phyloP scores from a whole-genome alignment of 495 filamentous ascomycete species.

The Letharia lupina region DNA sequence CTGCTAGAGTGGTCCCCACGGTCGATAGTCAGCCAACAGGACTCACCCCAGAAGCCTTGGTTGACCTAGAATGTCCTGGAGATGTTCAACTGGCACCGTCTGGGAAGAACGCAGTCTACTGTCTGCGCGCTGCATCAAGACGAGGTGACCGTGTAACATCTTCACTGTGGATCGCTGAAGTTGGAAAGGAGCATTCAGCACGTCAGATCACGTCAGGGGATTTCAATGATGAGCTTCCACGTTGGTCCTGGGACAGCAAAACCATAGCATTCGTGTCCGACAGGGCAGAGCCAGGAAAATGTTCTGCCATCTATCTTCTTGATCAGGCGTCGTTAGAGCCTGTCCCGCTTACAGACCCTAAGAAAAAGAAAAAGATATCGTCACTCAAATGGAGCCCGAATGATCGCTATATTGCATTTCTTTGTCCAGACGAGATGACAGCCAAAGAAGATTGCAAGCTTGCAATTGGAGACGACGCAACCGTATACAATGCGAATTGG shows the following conservation, averaged over 20 bases:
- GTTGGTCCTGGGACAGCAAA: conserved; percentile 16
- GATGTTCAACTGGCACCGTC: conserved; percentile 22
- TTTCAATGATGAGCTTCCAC: conserved; percentile 20
- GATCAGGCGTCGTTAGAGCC: conserved; percentile 13
- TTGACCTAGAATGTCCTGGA: conserved; percentile 22
- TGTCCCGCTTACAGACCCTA: conserved; percentile 17
- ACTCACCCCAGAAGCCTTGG: conserved; percentile 16
- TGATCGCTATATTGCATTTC: conserved; percentile 25
- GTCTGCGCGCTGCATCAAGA: conserved; percentile 9
- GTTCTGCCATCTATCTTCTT: conserved; percentile 25
- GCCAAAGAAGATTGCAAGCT: conserved; percentile 11
- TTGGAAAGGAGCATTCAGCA: conserved; percentile 22
- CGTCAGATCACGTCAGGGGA: conserved; percentile 23
- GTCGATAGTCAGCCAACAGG: too few species aligned
- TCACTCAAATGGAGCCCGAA: conserved; percentile 23
- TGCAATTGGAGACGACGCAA: conserved; percentile 1
- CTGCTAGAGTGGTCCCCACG: too few species aligned
- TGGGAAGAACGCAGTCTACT: conserved; percentile 22
- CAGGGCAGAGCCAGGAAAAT: conserved; percentile 21
- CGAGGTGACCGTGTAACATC: conserved; percentile 18
- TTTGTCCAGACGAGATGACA: conserved; percentile 25
- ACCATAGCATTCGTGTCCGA: conserved; percentile 27
- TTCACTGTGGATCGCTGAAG: conserved; percentile 24
- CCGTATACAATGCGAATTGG: conserved; percentile 16
- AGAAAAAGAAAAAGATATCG: conserved; percentile 20